Evolutionary conservation across 148 eudicot species (phyloP).

Genomic region (Rhododendron molle): DNA sequence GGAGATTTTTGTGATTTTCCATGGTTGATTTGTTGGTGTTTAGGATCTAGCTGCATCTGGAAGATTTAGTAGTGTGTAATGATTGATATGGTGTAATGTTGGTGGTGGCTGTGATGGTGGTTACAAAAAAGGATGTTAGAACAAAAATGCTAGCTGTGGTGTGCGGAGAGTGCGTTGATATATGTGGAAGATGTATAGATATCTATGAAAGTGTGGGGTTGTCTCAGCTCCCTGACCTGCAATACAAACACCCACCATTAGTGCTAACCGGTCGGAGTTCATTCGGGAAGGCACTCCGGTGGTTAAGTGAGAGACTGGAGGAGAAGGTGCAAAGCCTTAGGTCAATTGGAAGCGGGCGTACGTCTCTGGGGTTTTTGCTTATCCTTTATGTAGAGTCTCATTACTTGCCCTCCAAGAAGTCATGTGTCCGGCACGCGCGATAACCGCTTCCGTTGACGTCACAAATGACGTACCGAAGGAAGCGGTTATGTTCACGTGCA

Average conservation of each 20-base stretch:
- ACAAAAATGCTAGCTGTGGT: not conserved
- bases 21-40: not conserved
- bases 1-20: not conserved
- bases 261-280: not conserved
- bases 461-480: not conserved
- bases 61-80: not conserved
- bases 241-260: not conserved
- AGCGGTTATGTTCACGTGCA: not conserved
- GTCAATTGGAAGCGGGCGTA: not conserved
- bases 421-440: not conserved
- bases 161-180: not conserved
- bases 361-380: not conserved
- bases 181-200: not conserved
- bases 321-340: not conserved
- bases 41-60: slow-evolving; percentile 4
- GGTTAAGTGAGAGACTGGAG: no score
- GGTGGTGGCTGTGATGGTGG: no score
- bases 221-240: not conserved
- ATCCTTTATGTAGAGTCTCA: no score
- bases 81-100: not conserved
- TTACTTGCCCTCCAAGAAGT: not conserved
- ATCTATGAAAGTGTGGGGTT: not conserved
- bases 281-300: no score
- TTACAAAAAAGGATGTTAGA: not conserved
- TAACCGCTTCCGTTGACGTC: not conserved